Evolutionary conservation across 164 flowering plant species (phyloP), one percentile per base, ranked within the genome.

Genomic region (Aristolochia contorta): DNA sequence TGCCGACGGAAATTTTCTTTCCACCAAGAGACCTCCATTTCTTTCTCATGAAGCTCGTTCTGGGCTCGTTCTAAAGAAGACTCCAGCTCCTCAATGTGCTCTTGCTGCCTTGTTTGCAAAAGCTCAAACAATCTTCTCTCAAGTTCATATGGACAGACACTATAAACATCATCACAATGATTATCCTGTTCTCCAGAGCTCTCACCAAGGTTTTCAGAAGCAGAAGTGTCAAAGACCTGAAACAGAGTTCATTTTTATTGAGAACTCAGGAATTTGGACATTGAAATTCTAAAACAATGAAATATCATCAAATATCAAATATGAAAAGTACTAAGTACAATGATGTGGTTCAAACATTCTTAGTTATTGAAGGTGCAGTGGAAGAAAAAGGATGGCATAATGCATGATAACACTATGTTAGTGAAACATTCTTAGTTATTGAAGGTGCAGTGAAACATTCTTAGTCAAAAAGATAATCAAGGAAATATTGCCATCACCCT

Each of bases 1-100:
- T 37, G 43, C 7, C 12, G 43, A 37, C 12, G 5, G 43, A 37
- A 37, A 22, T 53, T 24, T 4, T 83, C 86, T 71, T 79, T 86
- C 94, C 96, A 86, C 89, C 87, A 77, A n/a, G 70, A 65, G 56
- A 74, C 73, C 73, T 86, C 94, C 60, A 61, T 65, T 68, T 89
- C 86, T 67, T 82, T 84, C 72, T 83, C 80, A 3, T 8, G 60
- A 61, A 86, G 82, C 64, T 72, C 67, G 16, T 30, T 66, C 54
- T 70, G 63, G 15, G 81, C 69, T 47, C 53, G 27, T 50, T 77
- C 82, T 61, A 89, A 64, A 57, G 86, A 86, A 49, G 63, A 64
- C 67, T 85, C 91, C 12, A 89, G 80, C 67, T 84, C 91, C 65
- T 67, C 69, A 54, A 86, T 89, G 56, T 72, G 75, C 50, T 86